phyloP scores from a whole-genome alignment of 108 stramenopile genomes.

The Stephanodiscus triporus region DNA sequence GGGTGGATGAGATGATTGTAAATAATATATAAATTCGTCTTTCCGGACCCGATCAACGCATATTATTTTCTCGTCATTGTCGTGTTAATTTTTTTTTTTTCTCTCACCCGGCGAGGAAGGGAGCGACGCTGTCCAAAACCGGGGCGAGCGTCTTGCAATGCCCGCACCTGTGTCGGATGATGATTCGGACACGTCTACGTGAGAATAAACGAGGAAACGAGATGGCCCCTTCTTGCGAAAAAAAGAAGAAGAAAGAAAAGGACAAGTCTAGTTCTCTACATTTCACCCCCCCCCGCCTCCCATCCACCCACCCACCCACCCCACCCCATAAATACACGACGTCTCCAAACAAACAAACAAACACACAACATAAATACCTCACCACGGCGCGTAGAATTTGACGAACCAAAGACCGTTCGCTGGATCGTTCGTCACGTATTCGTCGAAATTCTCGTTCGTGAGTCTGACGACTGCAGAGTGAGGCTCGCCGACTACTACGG shows the following conservation, averaged over 20 bases:
- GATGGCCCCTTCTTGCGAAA: background rate
- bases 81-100: background rate
- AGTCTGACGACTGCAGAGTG: constrained; percentile 57
- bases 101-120: constrained; percentile 50
- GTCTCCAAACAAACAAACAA: background rate
- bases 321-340: no score
- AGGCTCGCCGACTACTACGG: constrained; percentile 44
- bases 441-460: constrained; percentile 46
- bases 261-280: background rate
- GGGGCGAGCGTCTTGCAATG: constrained; percentile 74
- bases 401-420: constrained; percentile 78
- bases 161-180: constrained; percentile 50
- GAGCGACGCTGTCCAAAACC: constrained; percentile 67
- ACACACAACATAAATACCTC: no score
- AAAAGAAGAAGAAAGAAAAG: no score
- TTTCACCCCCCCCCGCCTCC: background rate
- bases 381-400: constrained; percentile 86
- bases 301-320: no score
- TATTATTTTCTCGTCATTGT: no score
- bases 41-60: no score
- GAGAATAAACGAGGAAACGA: background rate
- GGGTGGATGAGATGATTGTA: background rate
- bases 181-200: constrained; percentile 1
- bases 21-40: no score
- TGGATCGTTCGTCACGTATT: constrained; percentile 56